phyloP scores from a whole-genome alignment of 805 yeast species.

The Candida dendrica region DNA sequence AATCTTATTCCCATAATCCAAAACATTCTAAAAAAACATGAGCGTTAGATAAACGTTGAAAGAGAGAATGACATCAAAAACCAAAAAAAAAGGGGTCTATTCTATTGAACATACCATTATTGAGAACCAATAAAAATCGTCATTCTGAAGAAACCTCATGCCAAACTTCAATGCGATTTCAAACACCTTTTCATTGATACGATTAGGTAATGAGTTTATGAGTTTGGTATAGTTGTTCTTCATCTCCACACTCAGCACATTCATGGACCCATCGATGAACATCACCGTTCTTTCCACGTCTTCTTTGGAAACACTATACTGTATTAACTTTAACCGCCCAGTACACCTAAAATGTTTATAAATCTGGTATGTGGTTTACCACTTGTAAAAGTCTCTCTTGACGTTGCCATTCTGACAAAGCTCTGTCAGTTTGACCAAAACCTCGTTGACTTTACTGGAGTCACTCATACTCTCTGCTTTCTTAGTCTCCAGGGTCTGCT shows the following conservation, averaged over 20 bases:
- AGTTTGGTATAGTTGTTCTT: constrained; percentile 1
- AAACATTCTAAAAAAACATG: constrained; percentile 3
- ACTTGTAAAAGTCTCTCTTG: constrained; percentile 1
- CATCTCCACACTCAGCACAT: neutral
- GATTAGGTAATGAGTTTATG: constrained; percentile 5
- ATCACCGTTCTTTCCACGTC: neutral
- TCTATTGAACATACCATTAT: constrained; percentile 9
- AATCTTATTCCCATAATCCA: constrained; percentile 12
- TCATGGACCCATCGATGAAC: neutral
- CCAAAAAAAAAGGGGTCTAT: too few species aligned
- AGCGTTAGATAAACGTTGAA: neutral
- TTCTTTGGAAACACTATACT: neutral
- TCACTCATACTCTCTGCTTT: too few species aligned
- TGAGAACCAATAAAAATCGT: constrained; percentile 18
- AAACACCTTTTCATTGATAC: constrained; percentile 10
- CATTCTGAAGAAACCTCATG: constrained; percentile 7
- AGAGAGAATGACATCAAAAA: too few species aligned
- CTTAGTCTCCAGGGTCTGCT: neutral
- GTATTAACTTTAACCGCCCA: constrained; percentile 1
- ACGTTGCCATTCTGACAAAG: neutral
- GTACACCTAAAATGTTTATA: too few species aligned
- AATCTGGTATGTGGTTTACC: constrained; percentile 1
- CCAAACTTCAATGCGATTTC: constrained; percentile 19
- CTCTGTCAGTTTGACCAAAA: neutral
- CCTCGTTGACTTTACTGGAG: too few species aligned